Evolutionary conservation across 345 rosid species (phyloP).

Genomic region (Brassica nigra): DNA sequence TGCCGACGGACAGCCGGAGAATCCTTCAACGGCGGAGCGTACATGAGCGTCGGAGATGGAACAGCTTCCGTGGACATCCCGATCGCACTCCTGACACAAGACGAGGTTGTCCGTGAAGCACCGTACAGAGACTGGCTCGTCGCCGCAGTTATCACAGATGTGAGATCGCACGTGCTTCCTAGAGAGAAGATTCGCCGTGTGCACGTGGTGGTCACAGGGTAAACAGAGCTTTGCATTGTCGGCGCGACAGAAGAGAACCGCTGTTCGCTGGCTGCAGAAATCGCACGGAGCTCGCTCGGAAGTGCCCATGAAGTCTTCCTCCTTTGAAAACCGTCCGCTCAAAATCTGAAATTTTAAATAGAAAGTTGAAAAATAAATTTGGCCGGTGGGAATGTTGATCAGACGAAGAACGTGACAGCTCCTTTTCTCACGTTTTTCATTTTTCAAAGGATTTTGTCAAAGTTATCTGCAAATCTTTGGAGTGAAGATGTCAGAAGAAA

Average conservation of each 20-base stretch:
- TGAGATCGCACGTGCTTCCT: constrained; percentile 81
- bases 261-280: constrained; percentile 66
- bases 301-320: constrained; percentile 38
- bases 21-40: constrained; percentile 60
- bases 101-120: constrained; percentile 63
- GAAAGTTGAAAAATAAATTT: not conserved
- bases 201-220: constrained; percentile 88
- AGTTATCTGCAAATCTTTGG: constrained; percentile 19
- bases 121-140: constrained; percentile 65
- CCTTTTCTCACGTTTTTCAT: constrained; percentile 24
- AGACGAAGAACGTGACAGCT: not conserved
- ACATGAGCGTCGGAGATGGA: constrained; percentile 66
- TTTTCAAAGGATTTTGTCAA: not conserved
- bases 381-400: constrained; percentile 16
- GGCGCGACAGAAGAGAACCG: constrained; percentile 83
- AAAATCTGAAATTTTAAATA: not conserved
- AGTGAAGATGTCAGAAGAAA: constrained; percentile 1
- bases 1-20: constrained; percentile 71
- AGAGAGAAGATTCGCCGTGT: constrained; percentile 79
- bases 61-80: constrained; percentile 72
- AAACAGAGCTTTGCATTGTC: constrained; percentile 89
- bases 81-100: constrained; percentile 71
- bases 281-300: constrained; percentile 59
- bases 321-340: not conserved
- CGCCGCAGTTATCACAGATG: constrained; percentile 80